Evolutionary conservation across 169 alveolate genomes (phyloP).

Genomic region (Babesia microti): DNA sequence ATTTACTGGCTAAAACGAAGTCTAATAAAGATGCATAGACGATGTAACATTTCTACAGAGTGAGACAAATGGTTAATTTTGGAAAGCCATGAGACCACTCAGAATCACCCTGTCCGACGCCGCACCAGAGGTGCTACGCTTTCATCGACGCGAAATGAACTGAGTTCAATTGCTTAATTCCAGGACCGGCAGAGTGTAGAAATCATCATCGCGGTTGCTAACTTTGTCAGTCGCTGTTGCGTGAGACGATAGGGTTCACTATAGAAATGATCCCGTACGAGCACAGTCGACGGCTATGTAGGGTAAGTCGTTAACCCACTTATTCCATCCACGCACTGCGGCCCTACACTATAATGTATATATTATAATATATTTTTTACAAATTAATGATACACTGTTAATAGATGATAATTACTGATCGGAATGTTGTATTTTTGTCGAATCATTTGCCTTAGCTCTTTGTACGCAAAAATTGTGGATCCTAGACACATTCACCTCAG

Average conservation of each 20-base stretch:
- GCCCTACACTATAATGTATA: too few species aligned
- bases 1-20: too few species aligned
- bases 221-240: conserved; percentile 69
- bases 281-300: conserved; percentile 63
- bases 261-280: conserved; percentile 74
- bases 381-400: background rate
- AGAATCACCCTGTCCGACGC: conserved; percentile 51
- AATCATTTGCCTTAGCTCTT: background rate
- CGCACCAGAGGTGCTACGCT: conserved; percentile 28
- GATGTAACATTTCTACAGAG: too few species aligned
- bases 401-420: background rate
- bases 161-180: conserved; percentile 30
- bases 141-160: conserved; percentile 49
- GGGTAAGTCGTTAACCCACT: background rate
- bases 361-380: too few species aligned
- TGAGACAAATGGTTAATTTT: too few species aligned
- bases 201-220: conserved; percentile 72
- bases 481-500: conserved; percentile 79
- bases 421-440: background rate
- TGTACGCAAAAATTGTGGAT: conserved; percentile 69
- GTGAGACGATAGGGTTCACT: conserved; percentile 61
- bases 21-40: too few species aligned
- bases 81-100: conserved; percentile 46
- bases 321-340: conserved; percentile 9
- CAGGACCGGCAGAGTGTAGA: conserved; percentile 63